A percentile compares a stretch with the other conserved stretches of the same genome.
phyloP scores from a whole-genome alignment of 805 yeast genomes.

The Saturnispora bothae region DNA sequence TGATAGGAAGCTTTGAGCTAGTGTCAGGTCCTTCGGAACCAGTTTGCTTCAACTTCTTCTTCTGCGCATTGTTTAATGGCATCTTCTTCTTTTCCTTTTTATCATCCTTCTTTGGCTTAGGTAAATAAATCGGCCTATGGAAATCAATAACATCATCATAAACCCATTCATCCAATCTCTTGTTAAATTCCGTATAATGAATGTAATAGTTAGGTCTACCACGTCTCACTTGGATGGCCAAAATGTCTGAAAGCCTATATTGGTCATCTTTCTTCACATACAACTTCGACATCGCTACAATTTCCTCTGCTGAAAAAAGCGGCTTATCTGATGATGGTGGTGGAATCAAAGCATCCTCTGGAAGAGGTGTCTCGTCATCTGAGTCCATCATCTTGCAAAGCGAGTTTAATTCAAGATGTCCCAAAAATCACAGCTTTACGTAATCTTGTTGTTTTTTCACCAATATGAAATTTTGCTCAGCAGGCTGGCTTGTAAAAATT shows the following conservation, averaged over 20 bases:
- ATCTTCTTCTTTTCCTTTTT: conserved; percentile 27
- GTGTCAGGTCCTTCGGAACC: conserved; percentile 12
- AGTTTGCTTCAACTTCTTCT: conserved; percentile 8
- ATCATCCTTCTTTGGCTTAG: conserved; percentile 43
- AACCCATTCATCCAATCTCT: conserved; percentile 96
- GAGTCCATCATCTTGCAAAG: conserved; percentile 18
- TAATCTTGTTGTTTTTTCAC: background rate
- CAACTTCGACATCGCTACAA: conserved; percentile 71
- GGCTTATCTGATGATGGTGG: conserved; percentile 23
- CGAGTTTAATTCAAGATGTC: no score
- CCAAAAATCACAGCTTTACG: no score
- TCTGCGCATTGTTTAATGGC: conserved; percentile 18
- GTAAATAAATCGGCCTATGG: conserved; percentile 57
- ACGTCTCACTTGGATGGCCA: conserved; percentile 65
- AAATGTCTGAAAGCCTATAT: conserved; percentile 71
- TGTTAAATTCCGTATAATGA: conserved; percentile 89
- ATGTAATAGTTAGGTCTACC: conserved; percentile 79
- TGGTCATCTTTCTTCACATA: conserved; percentile 75
- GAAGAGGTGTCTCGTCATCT: conserved; percentile 22
- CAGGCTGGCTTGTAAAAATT: no score
- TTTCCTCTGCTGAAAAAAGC: conserved; percentile 34
- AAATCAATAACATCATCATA: conserved; percentile 60
- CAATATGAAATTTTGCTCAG: conserved; percentile 2
- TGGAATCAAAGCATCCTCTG: conserved; percentile 22
- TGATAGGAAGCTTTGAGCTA: conserved; percentile 6